Percentiles rank a stretch among this genome's conserved stretches.
These are phyloP conservation scores for Aechmea fasciata DNA, from an alignment of 176 grass and related monocot species.

Conservation along the genomic window DNA sequence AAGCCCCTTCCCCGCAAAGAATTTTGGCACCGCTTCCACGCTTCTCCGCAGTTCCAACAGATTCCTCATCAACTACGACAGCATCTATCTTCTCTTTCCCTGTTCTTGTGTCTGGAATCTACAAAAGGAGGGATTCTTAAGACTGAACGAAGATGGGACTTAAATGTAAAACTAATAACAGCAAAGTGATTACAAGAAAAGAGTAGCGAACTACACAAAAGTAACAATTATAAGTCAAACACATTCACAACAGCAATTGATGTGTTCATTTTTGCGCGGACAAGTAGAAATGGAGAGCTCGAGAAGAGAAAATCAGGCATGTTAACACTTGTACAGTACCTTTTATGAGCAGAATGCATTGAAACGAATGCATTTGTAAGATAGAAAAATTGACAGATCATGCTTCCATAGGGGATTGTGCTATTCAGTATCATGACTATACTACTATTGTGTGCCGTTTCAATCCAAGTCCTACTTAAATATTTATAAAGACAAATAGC, in stretches of 20 bases:
- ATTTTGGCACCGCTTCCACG: conserved; percentile 50
- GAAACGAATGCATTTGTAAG: too few relatives aligned
- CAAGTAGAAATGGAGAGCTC: neutral
- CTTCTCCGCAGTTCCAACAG: conserved; percentile 30
- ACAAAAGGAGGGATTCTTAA: conserved; percentile 4
- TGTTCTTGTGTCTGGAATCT: conserved; percentile 45
- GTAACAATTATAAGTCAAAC: neutral
- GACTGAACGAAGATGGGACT: neutral
- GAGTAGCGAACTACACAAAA: neutral
- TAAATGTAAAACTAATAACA: conserved; percentile 2
- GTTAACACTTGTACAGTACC: neutral
- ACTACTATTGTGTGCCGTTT: too few relatives aligned
- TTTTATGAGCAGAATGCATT: neutral
- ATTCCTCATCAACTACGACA: conserved; percentile 58
- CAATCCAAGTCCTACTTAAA: too few relatives aligned
- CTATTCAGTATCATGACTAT: too few relatives aligned
- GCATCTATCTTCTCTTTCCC: conserved; percentile 59
- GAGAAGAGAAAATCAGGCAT: neutral
- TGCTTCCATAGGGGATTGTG: too few relatives aligned
- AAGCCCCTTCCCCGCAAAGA: conserved; percentile 47
- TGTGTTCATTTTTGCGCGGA: neutral
- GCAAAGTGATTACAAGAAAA: neutral
- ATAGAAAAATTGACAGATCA: too few relatives aligned
- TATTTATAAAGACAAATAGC: too few relatives aligned
- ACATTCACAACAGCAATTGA: neutral